These are phyloP conservation scores for Fusarium virguliforme DNA, from an alignment of 2,329 filamentous ascomycete species.

Conservation along the genomic window DNA sequence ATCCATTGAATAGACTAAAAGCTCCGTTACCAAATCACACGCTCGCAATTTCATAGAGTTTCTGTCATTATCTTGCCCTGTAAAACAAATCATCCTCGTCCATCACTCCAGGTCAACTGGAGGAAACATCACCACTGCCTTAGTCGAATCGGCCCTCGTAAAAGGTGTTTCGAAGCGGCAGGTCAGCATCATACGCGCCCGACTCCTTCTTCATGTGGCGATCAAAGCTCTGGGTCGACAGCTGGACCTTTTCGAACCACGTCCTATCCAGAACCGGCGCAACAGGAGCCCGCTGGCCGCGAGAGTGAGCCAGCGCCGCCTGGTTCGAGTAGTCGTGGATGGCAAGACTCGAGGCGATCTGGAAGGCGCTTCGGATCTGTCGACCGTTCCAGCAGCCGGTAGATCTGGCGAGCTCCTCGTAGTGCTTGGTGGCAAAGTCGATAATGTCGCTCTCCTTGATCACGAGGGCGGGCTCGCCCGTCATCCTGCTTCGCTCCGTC, in stretches of 20 bases:
- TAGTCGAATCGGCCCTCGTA: constrained; percentile 44
- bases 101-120: neutral
- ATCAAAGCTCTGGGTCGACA: constrained; percentile 62
- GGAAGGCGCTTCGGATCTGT: constrained; percentile 59
- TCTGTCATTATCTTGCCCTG: constrained; percentile 7
- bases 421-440: constrained; percentile 57
- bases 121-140: neutral
- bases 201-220: constrained; percentile 60
- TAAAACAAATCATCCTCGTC: neutral
- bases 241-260: constrained; percentile 61
- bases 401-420: constrained; percentile 50
- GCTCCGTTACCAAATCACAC: neutral
- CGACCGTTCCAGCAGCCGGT: constrained; percentile 58
- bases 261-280: constrained; percentile 57
- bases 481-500: constrained; percentile 55
- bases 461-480: constrained; percentile 55
- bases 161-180: constrained; percentile 57
- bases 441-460: constrained; percentile 57
- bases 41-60: neutral
- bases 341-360: constrained; percentile 58
- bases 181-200: constrained; percentile 53
- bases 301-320: constrained; percentile 51
- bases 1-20: too few relatives aligned
- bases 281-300: constrained; percentile 55
- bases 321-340: constrained; percentile 56